phyloP scores from a whole-genome alignment of 2,329 filamentous ascomycete species.

The Alternaria brassicae region DNA sequence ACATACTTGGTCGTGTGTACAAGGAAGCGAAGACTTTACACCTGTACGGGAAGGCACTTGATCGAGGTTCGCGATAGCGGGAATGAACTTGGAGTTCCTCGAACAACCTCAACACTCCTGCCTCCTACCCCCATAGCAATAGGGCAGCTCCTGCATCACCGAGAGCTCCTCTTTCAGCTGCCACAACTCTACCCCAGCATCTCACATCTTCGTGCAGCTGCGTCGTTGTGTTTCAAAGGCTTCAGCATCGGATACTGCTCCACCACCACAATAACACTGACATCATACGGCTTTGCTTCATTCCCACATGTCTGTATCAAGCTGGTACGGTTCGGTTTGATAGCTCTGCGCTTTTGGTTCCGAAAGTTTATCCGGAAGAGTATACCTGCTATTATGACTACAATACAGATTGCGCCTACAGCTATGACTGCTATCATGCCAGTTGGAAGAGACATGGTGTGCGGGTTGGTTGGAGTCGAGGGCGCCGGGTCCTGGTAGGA shows the following conservation, averaged over 20 bases:
- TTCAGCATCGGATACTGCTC: not conserved
- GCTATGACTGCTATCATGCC: not conserved
- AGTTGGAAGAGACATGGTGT: not conserved
- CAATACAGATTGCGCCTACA: not conserved
- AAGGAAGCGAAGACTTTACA: not conserved
- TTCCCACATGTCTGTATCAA: not conserved
- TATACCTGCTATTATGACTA: not conserved
- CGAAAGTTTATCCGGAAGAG: not conserved
- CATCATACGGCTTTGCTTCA: not conserved
- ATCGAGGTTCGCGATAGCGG: not conserved
- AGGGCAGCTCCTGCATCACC: not conserved
- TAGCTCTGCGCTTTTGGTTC: not conserved
- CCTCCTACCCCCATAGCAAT: not conserved
- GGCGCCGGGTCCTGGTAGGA: not conserved
- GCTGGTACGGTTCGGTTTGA: not conserved
- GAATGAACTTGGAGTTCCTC: not conserved
- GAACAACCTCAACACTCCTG: not conserved
- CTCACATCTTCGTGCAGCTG: not conserved
- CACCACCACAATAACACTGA: not conserved
- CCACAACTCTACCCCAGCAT: not conserved
- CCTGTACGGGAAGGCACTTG: not conserved
- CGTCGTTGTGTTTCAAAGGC: not conserved
- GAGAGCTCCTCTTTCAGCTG: not conserved
- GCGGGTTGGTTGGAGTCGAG: not conserved
- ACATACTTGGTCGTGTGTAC: not conserved